Base-by-base conservation (phyloP, 129 eudicot genomes). In the Flaveria robusta region DNA sequence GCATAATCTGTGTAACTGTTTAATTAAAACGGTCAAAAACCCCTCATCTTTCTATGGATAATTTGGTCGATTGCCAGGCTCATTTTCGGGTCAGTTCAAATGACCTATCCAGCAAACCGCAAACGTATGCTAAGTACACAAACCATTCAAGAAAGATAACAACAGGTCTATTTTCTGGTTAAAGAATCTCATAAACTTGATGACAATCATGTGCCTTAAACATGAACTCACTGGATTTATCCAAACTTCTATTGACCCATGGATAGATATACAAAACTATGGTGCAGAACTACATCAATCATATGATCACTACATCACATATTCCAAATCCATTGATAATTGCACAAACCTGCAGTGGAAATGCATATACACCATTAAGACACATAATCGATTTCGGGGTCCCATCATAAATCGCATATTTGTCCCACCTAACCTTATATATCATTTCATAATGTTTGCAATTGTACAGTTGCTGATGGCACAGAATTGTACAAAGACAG, bases 401-500 rank as follows among this genome's bases (percentile, higher is more conserved):
- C 71, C 50, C 3, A 10, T 67, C 71, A 19, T 67, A 41, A 67
- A 18, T 19, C 67, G 9, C 12, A 63, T 16, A 14, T 63, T 26
- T 7, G 43, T 27, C 37, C 20, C 66, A 52, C 51, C 18, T 54
- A 3, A 7, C 24, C 26, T 18, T 39, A 8, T 15, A 71, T 29
- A 71, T 46, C 15, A 64, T 45, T 29, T 52, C 14, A 77, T 41
- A 68, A 77, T 47, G 23, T 54, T 77, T 56, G n/a, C 24, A 15
- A 43, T 9, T 43, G 69, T 52, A 55, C 50, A 77, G 26, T 77
- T 68, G 70, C 62, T 46, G 71, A 56, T 58, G 69, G 24, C 60
- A 78, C 52, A 34, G 11, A 78, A 70, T 43, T 45, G 55, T 59
- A 78, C 65, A 78, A 47, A 66, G 74, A 42, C 67, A 67, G 81